Conservation (phyloP, 148 eudicot genomes). For the Tetragonia tetragonoides region DNA sequence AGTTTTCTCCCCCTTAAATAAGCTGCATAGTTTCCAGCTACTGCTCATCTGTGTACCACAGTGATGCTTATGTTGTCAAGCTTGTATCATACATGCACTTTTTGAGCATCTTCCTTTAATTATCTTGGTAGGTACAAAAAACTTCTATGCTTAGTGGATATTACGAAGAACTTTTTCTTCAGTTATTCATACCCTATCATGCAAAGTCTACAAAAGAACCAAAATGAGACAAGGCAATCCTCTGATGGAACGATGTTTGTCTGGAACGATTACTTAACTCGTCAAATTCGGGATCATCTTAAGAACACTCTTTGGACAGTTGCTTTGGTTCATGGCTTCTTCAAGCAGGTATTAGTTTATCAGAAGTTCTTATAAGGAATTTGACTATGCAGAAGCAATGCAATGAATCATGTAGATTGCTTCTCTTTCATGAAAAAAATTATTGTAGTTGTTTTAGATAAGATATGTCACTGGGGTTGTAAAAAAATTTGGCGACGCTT, state of each 20-base stretch:
- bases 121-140: slow-evolving; percentile 64
- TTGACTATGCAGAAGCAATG: not conserved
- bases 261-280: slow-evolving; percentile 89
- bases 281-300: slow-evolving; percentile 40
- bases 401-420: too few species aligned
- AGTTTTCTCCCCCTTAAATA: not conserved
- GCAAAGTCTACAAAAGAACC: slow-evolving; percentile 78
- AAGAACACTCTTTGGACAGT: slow-evolving; percentile 76
- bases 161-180: slow-evolving; percentile 80
- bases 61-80: not conserved
- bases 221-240: slow-evolving; percentile 37
- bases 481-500: too few species aligned
- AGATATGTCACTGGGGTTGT: too few species aligned
- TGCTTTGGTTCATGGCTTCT: slow-evolving; percentile 86
- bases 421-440: too few species aligned
- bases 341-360: slow-evolving; percentile 64
- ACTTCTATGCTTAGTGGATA: slow-evolving; percentile 72
- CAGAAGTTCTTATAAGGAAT: not conserved
- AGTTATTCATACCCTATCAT: slow-evolving; percentile 87
- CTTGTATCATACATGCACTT: slow-evolving; percentile 23
- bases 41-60: too few species aligned
- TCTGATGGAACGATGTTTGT: slow-evolving; percentile 63
- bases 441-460: too few species aligned
- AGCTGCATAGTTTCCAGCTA: not conserved
- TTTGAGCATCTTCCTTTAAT: slow-evolving; percentile 24